A percentile compares a stretch with the other conserved stretches of the same genome.
Conservation (phyloP, 495 filamentous ascomycete genomes). For the Chaetomium tenue region DNA sequence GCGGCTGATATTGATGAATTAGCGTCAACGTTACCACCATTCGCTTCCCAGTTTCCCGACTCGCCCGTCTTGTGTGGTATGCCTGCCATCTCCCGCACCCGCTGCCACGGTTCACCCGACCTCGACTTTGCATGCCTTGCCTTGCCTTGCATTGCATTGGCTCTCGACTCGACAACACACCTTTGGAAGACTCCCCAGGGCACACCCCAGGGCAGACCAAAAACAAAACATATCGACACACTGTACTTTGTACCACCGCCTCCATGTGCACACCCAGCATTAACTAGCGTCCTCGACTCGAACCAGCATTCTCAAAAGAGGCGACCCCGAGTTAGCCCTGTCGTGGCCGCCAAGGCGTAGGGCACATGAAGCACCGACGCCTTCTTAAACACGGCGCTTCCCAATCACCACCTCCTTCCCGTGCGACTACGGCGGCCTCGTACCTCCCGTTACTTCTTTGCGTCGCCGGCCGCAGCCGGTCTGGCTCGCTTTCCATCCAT, state of each 20-base stretch:
- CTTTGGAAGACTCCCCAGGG: not conserved
- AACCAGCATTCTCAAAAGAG: not conserved
- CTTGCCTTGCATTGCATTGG: not conserved
- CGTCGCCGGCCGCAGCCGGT: slow-evolving; percentile 15
- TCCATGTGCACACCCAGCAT: too few species aligned
- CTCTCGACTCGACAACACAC: not conserved
- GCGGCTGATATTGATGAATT: not conserved
- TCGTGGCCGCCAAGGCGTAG: slow-evolving; percentile 3
- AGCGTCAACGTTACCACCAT: not conserved
- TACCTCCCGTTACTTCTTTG: slow-evolving; percentile 1
- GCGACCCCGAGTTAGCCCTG: not conserved
- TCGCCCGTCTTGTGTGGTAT: not conserved
- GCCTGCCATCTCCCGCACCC: slow-evolving; percentile 5
- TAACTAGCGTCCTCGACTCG: not conserved
- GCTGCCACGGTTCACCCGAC: slow-evolving; percentile 6
- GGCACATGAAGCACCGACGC: slow-evolving; percentile 1
- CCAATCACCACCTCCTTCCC: not conserved
- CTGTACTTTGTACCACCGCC: too few species aligned
- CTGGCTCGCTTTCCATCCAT: not conserved
- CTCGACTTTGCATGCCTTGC: not conserved
- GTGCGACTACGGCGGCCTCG: slow-evolving; percentile 10
- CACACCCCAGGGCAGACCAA: not conserved
- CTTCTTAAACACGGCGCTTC: not conserved
- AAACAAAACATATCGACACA: too few species aligned
- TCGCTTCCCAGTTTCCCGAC: not conserved